Base-by-base conservation (phyloP, 805 yeast species). In the Pichia nakasei region DNA sequence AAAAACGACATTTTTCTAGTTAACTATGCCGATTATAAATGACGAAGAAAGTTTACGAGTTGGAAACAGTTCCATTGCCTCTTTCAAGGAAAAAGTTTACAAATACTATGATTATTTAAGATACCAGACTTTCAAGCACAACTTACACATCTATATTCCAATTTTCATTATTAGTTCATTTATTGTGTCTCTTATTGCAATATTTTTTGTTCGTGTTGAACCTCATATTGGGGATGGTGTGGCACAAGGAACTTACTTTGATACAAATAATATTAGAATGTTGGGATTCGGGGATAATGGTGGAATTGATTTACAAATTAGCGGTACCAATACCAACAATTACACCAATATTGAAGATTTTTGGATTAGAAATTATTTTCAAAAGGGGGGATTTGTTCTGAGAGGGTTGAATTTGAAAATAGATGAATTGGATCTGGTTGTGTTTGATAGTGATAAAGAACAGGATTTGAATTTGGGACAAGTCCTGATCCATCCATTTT, bases 401-500 rank as follows among this genome's bases (percentile, higher is more conserved):
- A 48, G 60, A 38, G 48, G 50, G 11, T 54, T 66, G 5, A 53
- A 56, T 24, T 41, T 68, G 19, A 55, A 59, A 22, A 42, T 66
- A 34, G 60, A 61, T 33, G 49, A 60, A 8, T 46, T 67, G 21
- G 60, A 62, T 22, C 37, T 68, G 42, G 42, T 54, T 20, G 60
- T 53, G 19, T 41, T 38, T 22, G 65, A 63, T 35, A 55, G 54
- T 24, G n/a, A 27, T 5, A 52, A 44, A 34, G 48, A 48, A 11
- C 59, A 57, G 15, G 40, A 45, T 19, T 48, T 57, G 34, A 48
- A 51, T 18, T 44, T 69, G 35, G 73, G 73, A 1, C 46, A 45
- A 1, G 61, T 63, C 6, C 49, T 54, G 17, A 54, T 67, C 1
- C 56, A 67, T 2, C 63, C 64, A 15, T 64, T 69, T 43, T 41